These are phyloP conservation scores for Pythium oligandrum DNA, from an alignment of 352 stramenopile genomes.

Conservation along the genomic window DNA sequence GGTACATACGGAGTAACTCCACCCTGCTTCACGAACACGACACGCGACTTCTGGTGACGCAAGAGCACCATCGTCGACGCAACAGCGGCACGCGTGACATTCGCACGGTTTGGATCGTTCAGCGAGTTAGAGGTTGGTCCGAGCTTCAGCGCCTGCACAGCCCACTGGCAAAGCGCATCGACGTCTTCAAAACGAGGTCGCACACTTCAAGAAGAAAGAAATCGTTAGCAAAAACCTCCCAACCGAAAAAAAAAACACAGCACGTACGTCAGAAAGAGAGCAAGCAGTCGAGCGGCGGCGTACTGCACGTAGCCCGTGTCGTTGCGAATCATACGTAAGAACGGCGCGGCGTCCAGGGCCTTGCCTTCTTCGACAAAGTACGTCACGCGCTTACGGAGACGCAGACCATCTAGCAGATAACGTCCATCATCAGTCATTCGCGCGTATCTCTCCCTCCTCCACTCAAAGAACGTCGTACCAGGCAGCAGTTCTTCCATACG, in stretches of 20 bases:
- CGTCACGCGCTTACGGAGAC: slow-evolving; percentile 67
- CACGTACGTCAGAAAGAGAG: slow-evolving; percentile 79
- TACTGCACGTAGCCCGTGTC: slow-evolving; percentile 85
- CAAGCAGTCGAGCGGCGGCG: slow-evolving; percentile 68
- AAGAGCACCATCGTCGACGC: slow-evolving; percentile 91
- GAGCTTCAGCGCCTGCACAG: slow-evolving; percentile 68
- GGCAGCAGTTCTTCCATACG: slow-evolving; percentile 84
- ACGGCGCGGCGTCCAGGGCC: slow-evolving; percentile 69
- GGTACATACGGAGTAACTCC: slow-evolving; percentile 85
- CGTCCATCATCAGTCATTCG: background rate
- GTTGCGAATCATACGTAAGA: slow-evolving; percentile 80
- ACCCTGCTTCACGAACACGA: slow-evolving; percentile 88
- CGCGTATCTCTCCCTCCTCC: too few relatives aligned
- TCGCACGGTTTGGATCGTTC: slow-evolving; percentile 65
- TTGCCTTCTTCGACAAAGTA: slow-evolving; percentile 79
- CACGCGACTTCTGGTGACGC: slow-evolving; percentile 80
- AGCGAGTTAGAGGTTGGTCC: slow-evolving; percentile 24
- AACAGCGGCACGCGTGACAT: slow-evolving; percentile 82
- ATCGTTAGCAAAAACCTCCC: background rate
- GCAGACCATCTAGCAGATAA: slow-evolving; percentile 51
- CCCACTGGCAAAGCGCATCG: slow-evolving; percentile 73
- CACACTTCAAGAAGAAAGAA: slow-evolving; percentile 27
- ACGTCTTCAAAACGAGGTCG: slow-evolving; percentile 76
- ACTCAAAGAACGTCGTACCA: slow-evolving; percentile 22
- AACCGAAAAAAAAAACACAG: background rate